Conservation (phyloP, 31 red algal genomes). For the Porphyra umbilicalis region DNA sequence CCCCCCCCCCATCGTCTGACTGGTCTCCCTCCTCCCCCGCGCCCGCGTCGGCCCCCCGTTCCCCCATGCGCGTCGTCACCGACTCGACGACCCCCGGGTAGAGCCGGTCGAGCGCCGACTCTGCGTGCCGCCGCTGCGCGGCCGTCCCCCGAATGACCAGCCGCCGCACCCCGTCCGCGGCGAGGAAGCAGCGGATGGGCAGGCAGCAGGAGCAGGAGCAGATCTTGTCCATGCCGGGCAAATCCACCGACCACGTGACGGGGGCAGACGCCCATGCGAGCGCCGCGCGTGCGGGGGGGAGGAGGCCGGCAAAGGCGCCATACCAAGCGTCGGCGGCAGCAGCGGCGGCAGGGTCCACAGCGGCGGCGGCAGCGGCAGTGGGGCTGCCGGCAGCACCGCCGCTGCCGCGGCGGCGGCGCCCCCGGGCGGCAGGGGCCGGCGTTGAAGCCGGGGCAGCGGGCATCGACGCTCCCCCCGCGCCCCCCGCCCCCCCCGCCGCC, state of each 20-base stretch:
- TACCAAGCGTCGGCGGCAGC: not conserved
- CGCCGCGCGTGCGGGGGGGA: not conserved
- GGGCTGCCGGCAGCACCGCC: not conserved
- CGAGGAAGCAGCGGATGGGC: not conserved
- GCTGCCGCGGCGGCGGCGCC: not conserved
- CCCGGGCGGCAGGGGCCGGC: not conserved
- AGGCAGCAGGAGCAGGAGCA: not conserved
- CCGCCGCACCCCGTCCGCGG: not conserved
- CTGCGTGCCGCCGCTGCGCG: not conserved
- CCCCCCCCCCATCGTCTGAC: not conserved
- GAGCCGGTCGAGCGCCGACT: not conserved
- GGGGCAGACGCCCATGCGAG: not conserved
- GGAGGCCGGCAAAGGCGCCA: not conserved
- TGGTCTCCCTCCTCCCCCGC: not conserved
- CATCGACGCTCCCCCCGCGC: not conserved
- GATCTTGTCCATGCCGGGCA: not conserved
- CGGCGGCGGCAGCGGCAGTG: not conserved
- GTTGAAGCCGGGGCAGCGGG: not conserved
- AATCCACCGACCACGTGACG: not conserved
- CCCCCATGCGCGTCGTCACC: not conserved
- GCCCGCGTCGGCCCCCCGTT: not conserved
- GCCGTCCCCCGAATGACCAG: not conserved
- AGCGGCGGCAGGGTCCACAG: not conserved
- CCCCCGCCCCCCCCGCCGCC: not conserved
- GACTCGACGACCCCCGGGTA: not conserved